Base-by-base conservation (phyloP, 164 flowering plant genomes). In the Paratinospora sagittata region DNA sequence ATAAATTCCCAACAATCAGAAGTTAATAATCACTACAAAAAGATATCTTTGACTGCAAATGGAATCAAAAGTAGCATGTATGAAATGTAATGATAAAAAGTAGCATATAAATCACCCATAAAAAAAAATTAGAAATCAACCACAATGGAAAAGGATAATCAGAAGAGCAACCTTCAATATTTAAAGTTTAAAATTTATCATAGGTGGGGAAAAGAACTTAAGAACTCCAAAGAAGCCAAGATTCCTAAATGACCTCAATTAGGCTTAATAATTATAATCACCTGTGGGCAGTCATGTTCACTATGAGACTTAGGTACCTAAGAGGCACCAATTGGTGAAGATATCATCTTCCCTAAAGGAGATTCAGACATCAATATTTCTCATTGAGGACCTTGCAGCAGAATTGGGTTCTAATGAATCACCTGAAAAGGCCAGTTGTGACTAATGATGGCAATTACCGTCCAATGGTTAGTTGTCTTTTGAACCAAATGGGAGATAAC, bases 21-120 rank as follows among this genome's bases (percentile, higher is more conserved):
- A 66, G 67, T 23, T 37, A 58, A 68, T 45, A 39, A 62, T 37
- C 39, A 34, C 27, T 49, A 27, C n/a, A 33, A 27, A 33, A 63
- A 64, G 68, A 64, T 30, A 30, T 21, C 62, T n/a, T 30, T 37
- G 23, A 69, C 63, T 47, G 68, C 9, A 36, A 27, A 36, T 41
- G 43, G 16, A 34, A 62, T n/a, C 36, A 6, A n/a, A 47, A 26
- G 27, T 23, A 34, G 27, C 43, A 69, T 19, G 6, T 26, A 47
- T 47, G 58, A n/a, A 21, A 34, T 26, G 70, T 27, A 27, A 27
- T 27, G 21, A 19, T 30, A 49, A n/a, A n/a, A n/a, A 47, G 27
- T 55, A 16, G 61, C 10, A 55, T 8, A 8, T 19, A 27, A 27
- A 3, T 68, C 16, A 27, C 64, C 19, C 26, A 61, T 12, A 2